Base-by-base conservation (phyloP, 2,329 filamentous ascomycete species). In the Penicillium sp. region DNA sequence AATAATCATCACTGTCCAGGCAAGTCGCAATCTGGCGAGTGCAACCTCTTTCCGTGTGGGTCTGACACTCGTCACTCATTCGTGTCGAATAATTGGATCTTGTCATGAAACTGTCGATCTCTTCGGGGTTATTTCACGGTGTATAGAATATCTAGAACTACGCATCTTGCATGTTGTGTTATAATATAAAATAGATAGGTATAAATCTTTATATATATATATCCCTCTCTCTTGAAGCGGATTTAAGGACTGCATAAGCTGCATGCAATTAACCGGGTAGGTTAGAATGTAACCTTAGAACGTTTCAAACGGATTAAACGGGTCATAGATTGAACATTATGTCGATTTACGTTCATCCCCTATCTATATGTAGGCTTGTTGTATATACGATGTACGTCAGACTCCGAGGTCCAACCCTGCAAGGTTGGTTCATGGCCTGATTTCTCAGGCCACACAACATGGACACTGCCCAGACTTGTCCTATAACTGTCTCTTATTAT, bases 21-120 rank as follows among this genome's bases (percentile, higher is more conserved):
- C n/a, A 23, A 4, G 31, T 36, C 38, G 25, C 6, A 19, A 44
- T 51, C 31, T 40, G 38, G 36, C 48, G 49, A 47, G n/a, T 56
- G 43, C 54, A 53, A 56, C 54, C 29, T 53, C 47, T 45, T 36
- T 36, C 33, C 8, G 40, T 46, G 54, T 56, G 54, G 54, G 49
- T 53, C 49, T 39, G 21, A 23, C 21, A 46, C n/a, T 56, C 41
- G 49, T 53, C 53, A 52, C 41, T 29, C 13, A 55, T 40, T 50
- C 39, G 33, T 27, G 34, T 38, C 23, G 11, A 38, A 16, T 15
- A 46, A 46, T 25, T 9, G n/a, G 13, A 49, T 34, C 19, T 50
- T 27, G 39, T 53, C 19, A 16, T 38, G 39, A 46, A 33, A 48
- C 34, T 41, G 36, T 47, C 43, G 33, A 55, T 52, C 40, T 21